Base-by-base conservation (phyloP, 352 stramenopile species). In the Phytopythium oedochilum region DNA sequence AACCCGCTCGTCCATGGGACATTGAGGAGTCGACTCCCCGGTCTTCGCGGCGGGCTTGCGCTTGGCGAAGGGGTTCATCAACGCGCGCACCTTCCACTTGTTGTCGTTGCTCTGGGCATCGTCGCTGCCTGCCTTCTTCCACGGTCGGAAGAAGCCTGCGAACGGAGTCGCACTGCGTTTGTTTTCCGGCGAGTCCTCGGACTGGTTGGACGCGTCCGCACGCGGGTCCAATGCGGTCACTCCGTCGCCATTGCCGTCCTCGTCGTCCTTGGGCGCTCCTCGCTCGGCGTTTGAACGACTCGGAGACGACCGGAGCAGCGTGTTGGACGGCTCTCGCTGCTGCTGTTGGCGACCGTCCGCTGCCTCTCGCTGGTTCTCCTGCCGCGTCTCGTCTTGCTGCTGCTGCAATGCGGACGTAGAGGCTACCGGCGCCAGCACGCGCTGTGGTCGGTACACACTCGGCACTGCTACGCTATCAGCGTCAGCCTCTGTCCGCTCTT, bases 1-100 rank as follows among this genome's bases (percentile, higher is more conserved):
- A 10, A 15, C 18, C 17, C 31, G 17, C 28, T 29, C 29, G 3
- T 39, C 50, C 4, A 20, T 7, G 29, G 40, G 36, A 5, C 59
- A 36, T 14, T 57, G 61, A 1, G 53, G 17, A 36, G 39, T 49
- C 23, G 40, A 5, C 26, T 31, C 7, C 11, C 15, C 5, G 43
- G 18, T 2, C 36, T 43, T 71, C 14, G 34, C 20, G 43, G 46
- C 28, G 2, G 45, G 15, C 53, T 76, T 75, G 12, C 70, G 64
- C 56, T 83, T 87, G 32, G 78, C 80, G 55, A 90, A 90, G 18
- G 80, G 80, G 61, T 90, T 83, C 20, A 81, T 59, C 14, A 90
- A 60, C 12, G 80, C 80, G 1, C 80, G 71, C n/a, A 71, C 70
- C 60, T 84, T 87, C 80, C 80, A 90, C 51, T 90, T 90, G 63